phyloP scores from a whole-genome alignment of 495 filamentous ascomycete species.

The Xylaria curta region DNA sequence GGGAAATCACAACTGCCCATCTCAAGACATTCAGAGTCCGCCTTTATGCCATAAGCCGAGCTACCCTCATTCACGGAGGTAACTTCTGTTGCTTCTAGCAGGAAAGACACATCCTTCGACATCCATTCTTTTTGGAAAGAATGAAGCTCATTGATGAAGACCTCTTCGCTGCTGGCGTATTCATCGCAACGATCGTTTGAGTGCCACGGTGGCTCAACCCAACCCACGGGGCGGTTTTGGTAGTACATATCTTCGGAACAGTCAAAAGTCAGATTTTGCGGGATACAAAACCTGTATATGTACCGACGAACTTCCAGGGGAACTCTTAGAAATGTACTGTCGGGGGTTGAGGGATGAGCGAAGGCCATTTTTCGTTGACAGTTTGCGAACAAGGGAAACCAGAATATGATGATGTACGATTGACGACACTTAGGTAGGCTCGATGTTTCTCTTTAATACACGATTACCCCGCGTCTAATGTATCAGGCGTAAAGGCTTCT shows the following conservation, averaged over 20 bases:
- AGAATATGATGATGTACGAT: not conserved
- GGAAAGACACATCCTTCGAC: not conserved
- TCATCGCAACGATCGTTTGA: conserved; percentile 1
- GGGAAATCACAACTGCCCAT: not conserved
- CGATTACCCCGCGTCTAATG: not conserved
- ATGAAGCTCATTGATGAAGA: not conserved
- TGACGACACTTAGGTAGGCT: not conserved
- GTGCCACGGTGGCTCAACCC: conserved; percentile 16
- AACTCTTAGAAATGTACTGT: not conserved
- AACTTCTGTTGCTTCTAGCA: not conserved
- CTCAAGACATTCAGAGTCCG: not conserved
- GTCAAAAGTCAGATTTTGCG: conserved; percentile 15
- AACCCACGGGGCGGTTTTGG: conserved; percentile 13
- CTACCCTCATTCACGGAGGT: not conserved
- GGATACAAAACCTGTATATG: conserved; percentile 24
- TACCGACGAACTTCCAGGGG: conserved; percentile 17
- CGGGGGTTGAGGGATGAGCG: not conserved
- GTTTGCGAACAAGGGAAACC: not conserved
- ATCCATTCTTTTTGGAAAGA: not conserved
- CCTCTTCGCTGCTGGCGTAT: not conserved
- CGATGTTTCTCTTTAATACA: not conserved
- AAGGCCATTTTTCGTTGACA: not conserved
- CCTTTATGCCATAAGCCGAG: not conserved
- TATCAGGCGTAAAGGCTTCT: conserved; percentile 5
- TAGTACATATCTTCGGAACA: conserved; percentile 22